Conservation (phyloP, 768 basidiomycete genomes). For the Phylloporus rhodoxanthus region DNA sequence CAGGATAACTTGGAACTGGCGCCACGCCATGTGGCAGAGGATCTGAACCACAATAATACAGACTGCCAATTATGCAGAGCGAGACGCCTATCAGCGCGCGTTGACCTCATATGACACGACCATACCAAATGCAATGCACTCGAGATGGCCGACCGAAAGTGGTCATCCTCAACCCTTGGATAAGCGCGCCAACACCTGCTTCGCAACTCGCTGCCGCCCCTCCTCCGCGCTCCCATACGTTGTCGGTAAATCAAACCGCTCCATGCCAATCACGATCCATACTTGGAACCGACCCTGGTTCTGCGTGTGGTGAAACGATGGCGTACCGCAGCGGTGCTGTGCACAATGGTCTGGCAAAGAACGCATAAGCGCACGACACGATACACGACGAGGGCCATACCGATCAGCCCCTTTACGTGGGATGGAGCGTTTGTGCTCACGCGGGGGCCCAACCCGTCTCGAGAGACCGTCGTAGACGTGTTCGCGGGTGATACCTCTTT, state of each 20-base stretch:
- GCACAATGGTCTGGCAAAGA: constrained; percentile 18
- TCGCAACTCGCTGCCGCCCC: constrained; percentile 41
- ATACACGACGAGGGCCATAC: background rate
- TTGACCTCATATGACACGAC: background rate
- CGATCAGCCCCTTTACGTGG: constrained; percentile 14
- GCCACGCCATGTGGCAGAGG: background rate
- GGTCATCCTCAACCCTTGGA: constrained; percentile 14
- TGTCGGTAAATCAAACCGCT: constrained; percentile 40
- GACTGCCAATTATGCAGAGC: background rate
- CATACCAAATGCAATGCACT: background rate
- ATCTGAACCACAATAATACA: background rate
- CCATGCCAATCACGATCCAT: constrained; percentile 44
- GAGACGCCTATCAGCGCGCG: background rate
- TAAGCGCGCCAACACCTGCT: constrained; percentile 38
- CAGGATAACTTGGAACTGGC: no score
- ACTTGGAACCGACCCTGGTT: constrained; percentile 29
- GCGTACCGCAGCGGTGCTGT: constrained; percentile 17
- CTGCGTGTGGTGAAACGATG: constrained; percentile 32
- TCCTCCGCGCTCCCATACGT: constrained; percentile 34
- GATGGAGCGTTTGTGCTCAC: background rate
- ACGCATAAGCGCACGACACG: background rate
- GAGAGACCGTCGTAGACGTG: background rate
- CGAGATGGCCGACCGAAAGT: background rate
- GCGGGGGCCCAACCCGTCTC: background rate
- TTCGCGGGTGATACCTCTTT: constrained; percentile 5